phyloP scores from a whole-genome alignment of 2,329 filamentous ascomycete genomes.

The Aspergillus fumigatiaffinis region DNA sequence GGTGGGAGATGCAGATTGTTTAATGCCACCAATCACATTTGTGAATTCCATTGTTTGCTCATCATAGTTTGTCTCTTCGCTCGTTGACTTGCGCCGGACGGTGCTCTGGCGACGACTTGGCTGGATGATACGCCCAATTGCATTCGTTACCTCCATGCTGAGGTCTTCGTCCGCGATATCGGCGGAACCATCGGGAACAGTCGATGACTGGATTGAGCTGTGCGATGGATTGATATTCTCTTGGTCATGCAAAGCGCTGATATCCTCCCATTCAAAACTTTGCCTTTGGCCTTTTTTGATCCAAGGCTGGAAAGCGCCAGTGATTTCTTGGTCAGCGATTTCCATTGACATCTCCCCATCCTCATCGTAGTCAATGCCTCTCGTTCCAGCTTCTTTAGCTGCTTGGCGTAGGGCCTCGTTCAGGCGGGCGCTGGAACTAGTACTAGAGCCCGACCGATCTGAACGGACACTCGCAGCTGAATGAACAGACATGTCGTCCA shows the following conservation, averaged over 20 bases:
- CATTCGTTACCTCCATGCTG: conserved; percentile 91
- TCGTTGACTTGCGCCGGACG: conserved; percentile 41
- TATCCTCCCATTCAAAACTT: conserved; percentile 41
- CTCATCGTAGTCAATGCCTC: conserved; percentile 59
- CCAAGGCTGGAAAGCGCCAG: conserved; percentile 48
- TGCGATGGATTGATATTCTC: conserved; percentile 42
- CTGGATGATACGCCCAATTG: conserved; percentile 71
- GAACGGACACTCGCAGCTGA: conserved; percentile 62
- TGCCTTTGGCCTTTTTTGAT: conserved; percentile 41
- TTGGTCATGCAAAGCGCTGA: conserved; percentile 42
- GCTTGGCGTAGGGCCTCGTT: conserved; percentile 77
- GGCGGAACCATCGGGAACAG: conserved; percentile 26
- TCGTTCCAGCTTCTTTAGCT: conserved; percentile 69
- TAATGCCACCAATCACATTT: conserved; percentile 41
- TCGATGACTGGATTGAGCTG: conserved; percentile 4
- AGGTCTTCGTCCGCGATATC: conserved; percentile 61
- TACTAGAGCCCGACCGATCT: conserved; percentile 46
- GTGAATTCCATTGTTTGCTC: conserved; percentile 48
- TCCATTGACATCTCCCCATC: conserved; percentile 75
- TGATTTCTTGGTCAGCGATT: conserved; percentile 60
- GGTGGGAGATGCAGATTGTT: conserved; percentile 21
- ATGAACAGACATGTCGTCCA: conserved; percentile 71
- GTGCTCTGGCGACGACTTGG: conserved; percentile 29
- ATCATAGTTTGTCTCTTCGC: conserved; percentile 44
- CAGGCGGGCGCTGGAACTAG: conserved; percentile 66